Base-by-base conservation (phyloP, 1,139 yeast genomes). In the Kodamaea suecica region DNA sequence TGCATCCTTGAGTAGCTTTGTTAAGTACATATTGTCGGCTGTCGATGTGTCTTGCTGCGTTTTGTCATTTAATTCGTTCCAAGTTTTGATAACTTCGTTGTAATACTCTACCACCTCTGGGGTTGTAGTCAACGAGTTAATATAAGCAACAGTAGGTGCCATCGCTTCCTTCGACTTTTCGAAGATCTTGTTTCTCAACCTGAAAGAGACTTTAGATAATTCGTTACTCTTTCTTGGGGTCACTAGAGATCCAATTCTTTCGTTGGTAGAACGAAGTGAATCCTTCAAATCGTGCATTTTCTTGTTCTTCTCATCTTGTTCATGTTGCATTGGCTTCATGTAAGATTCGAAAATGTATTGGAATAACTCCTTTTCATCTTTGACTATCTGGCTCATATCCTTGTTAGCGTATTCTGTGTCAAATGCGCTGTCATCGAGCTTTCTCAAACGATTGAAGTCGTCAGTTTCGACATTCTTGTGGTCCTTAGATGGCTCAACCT, bases 301-400 rank as follows among this genome's bases (percentile, higher is more conserved):
- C 37, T 39, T 32, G 26, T 31, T 27, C 27, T 35, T 33, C 28
- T 31, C 36, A 11, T 39, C 27, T 17, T 43, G 31, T 19, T 35
- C 36, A 12, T 36, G 19, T 14, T 40, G 40, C 31, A 41, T 29
- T 5, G 50, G 50, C 21, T 44, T 43, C 48, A 47, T 44, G 31
- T 54, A 55, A 10, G 56, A 46, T 17, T 52, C 50, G 38, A 58
- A 57, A 20, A 58, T 52, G 28, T 55, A 50, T 35, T 45, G 52
- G 39, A 58, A 57, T 28, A 56, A 39, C 32, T 44, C 47, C 31
- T 49, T 50, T 35, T 57, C 63, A 31, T 53, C 54, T 17, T 49
- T 48, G 13, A 51, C 52, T 15, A 38, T 39, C 27, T 40, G 45
- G 30, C 47, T 50, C 28, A 50, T 38, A 35, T 49, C 48, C 3